Percentiles rank a stretch among this genome's conserved stretches.
phyloP scores from a whole-genome alignment of 2,329 filamentous ascomycete genomes.

The Ambrosiella beaveri region DNA sequence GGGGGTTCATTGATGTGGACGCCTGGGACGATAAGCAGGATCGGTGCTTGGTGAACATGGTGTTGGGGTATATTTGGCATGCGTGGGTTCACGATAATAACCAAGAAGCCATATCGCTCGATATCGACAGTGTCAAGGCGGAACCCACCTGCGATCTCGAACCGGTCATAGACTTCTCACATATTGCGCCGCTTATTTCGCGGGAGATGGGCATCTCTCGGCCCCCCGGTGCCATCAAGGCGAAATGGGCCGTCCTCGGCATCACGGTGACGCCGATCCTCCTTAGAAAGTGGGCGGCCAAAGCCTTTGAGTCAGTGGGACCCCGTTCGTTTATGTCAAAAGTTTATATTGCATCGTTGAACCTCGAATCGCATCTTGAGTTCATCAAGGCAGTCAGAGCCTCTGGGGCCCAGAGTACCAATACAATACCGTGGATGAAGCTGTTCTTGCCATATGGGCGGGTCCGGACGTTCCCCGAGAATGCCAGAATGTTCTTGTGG shows the following conservation, averaged over 20 bases:
- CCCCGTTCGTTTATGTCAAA: conserved; percentile 5
- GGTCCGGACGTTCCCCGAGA: conserved; percentile 3
- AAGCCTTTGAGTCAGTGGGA: conserved; percentile 8
- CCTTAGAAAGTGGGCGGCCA: conserved; percentile 7
- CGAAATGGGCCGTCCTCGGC: conserved; percentile 1
- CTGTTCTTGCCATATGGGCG: conserved; percentile 1
- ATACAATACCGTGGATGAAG: conserved; percentile 5
- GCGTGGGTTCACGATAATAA: conserved; percentile 8
- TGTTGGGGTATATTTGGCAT: conserved; percentile 5
- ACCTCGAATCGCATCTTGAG: background rate
- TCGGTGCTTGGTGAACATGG: conserved; percentile 5
- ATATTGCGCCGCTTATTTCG: background rate
- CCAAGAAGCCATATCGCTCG: background rate
- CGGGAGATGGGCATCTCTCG: background rate
- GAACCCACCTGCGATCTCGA: background rate
- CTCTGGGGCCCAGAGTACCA: conserved; percentile 3
- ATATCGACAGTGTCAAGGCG: background rate
- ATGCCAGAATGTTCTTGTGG: conserved; percentile 9
- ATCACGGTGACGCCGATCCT: conserved; percentile 8
- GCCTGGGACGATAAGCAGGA: conserved; percentile 5
- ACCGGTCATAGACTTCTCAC: background rate
- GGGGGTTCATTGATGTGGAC: background rate
- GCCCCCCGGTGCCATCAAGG: background rate
- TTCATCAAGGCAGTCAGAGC: conserved; percentile 9
- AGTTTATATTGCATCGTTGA: conserved; percentile 1